A percentile compares a stretch with the other conserved stretches of the same genome.
These are phyloP conservation scores for Austroboletus novae-zelandiae DNA, from an alignment of 1,284 basidiomycete species.

Conservation along the genomic window DNA sequence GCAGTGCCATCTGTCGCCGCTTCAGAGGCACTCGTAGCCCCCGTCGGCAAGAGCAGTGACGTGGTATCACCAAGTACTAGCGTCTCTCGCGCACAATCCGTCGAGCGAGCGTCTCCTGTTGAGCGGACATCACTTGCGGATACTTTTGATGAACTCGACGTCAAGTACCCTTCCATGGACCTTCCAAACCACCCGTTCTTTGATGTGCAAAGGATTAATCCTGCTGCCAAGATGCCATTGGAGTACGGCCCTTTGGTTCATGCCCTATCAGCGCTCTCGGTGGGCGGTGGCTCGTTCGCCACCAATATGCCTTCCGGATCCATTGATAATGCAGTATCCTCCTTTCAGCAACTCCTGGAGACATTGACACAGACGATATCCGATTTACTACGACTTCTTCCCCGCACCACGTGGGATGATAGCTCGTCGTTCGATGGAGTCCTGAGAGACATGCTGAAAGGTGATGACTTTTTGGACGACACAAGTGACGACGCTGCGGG, in stretches of 20 bases:
- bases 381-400: conserved; percentile 74
- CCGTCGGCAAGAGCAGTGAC: conserved; percentile 35
- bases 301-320: conserved; percentile 77
- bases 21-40: conserved; percentile 42
- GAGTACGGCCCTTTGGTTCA: conserved; percentile 81
- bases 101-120: conserved; percentile 41
- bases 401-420: conserved; percentile 83
- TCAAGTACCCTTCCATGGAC: conserved; percentile 59
- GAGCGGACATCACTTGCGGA: conserved; percentile 56
- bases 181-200: conserved; percentile 71
- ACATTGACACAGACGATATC: conserved; percentile 84
- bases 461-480: conserved; percentile 79
- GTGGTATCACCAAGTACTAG: conserved; percentile 44
- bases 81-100: conserved; percentile 58
- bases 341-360: conserved; percentile 81
- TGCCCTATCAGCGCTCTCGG: conserved; percentile 78
- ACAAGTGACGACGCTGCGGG: conserved; percentile 58
- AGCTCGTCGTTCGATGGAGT: conserved; percentile 84
- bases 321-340: conserved; percentile 81
- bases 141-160: conserved; percentile 61
- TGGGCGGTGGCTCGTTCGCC: conserved; percentile 80
- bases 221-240: conserved; percentile 69
- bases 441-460: conserved; percentile 79
- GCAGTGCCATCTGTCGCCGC: conserved; percentile 43
- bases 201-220: conserved; percentile 63